Base-by-base conservation (phyloP, 2,329 filamentous ascomycete species). In the Hypoxylon sp. region DNA sequence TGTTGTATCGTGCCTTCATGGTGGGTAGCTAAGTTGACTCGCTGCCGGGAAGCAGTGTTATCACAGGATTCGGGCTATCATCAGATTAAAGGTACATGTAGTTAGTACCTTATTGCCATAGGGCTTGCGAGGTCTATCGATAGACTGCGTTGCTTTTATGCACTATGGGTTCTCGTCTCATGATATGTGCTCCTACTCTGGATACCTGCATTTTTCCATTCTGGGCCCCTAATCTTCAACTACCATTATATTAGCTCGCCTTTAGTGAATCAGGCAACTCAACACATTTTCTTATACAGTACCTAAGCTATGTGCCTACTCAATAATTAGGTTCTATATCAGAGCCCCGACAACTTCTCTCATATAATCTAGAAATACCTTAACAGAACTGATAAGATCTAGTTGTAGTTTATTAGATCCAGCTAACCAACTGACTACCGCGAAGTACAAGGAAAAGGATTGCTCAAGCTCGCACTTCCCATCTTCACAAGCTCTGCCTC, bases 81-180 rank as follows among this genome's bases (percentile, higher is more conserved):
- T 58, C 31, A 39, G 4, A 33, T 50, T 37, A 22, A 13, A 17
- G 22, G 13, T n/a, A n/a, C n/a, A n/a, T n/a, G n/a, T 5, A 2
- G 17, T 3, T 11, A 50, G n/a, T 17, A 14, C 10, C 39, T 22
- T 8, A 3, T 39, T 39, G 29, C 22, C 10, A 29, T 29, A 14
- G 19, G 6, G 22, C 26, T 50, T 48, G 3, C 31, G 1, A 14
- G 31, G 31, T 26, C 22, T 29, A 33, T 50, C 17, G 39, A 50
- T 50, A 50, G 31, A 58, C 31, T 39, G 4, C 33, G 33, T 26
- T 48, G 54, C 39, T 58, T 58, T 48, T 13, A 24, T 19, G 14
- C 5, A 17, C 14, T n/a, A 6, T 31, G 29, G 29, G 9, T 42
- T 24, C n/a, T 42, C 5, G 19, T 42, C 33, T 13, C 13, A 35